Percentiles rank a stretch among this genome's conserved stretches.
These are phyloP conservation scores for Lipomyces yamanashiensis DNA, from an alignment of 805 yeast species.

Conservation along the genomic window DNA sequence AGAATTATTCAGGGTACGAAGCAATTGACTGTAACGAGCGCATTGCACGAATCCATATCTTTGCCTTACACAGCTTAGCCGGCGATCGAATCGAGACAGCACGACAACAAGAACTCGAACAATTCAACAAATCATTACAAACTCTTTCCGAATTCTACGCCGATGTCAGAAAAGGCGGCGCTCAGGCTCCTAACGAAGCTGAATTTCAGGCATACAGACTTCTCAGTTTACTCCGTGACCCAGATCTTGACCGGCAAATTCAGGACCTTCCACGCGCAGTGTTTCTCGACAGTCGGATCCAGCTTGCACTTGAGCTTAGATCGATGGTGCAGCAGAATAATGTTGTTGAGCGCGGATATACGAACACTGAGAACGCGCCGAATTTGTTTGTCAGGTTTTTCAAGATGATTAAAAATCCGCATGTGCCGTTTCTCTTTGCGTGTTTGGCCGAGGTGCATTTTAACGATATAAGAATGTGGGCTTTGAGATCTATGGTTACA, in stretches of 20 bases:
- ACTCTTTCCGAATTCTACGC: slow-evolving; percentile 85
- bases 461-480: slow-evolving; percentile 76
- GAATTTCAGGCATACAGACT: slow-evolving; percentile 90
- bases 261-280: slow-evolving; percentile 68
- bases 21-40: slow-evolving; percentile 91
- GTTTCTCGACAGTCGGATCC: slow-evolving; percentile 60
- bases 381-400: slow-evolving; percentile 71
- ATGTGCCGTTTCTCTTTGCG: slow-evolving; percentile 68
- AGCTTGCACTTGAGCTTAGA: slow-evolving; percentile 72
- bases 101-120: slow-evolving; percentile 94
- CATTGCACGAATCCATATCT: slow-evolving; percentile 84
- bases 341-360: slow-evolving; percentile 51
- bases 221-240: slow-evolving; percentile 77
- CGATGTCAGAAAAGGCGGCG: slow-evolving; percentile 73
- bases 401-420: slow-evolving; percentile 53
- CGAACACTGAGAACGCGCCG: slow-evolving; percentile 59
- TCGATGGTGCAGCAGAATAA: slow-evolving; percentile 67
- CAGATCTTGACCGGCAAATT: slow-evolving; percentile 77
- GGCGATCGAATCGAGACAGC: slow-evolving; percentile 73
- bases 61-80: slow-evolving; percentile 85
- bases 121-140: slow-evolving; percentile 86
- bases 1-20: slow-evolving; percentile 90
- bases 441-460: slow-evolving; percentile 80
- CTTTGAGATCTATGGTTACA: slow-evolving; percentile 61
- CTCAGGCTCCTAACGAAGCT: slow-evolving; percentile 78